Evolutionary conservation across 176 grass and related monocot species (phyloP).

Genomic region (Puya raimondii): DNA sequence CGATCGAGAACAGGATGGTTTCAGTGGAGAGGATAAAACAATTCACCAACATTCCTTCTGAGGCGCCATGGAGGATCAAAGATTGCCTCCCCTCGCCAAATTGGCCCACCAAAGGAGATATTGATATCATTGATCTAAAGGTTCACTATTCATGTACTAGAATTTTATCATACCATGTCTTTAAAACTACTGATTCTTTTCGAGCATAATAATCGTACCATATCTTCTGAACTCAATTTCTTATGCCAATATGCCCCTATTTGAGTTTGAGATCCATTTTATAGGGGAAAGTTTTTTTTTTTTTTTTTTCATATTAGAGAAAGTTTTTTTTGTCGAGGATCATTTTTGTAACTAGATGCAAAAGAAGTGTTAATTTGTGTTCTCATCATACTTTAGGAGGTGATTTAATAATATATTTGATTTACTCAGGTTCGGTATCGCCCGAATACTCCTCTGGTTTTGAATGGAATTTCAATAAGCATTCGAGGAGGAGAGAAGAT

Average conservation of each 20-base stretch:
- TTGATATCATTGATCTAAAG: conserved; percentile 30
- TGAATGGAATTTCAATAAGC: conserved; percentile 57
- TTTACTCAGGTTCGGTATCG: conserved; percentile 63
- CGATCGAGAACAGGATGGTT: conserved; percentile 36
- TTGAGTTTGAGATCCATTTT: too few relatives aligned
- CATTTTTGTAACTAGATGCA: too few relatives aligned
- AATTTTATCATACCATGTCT: background rate
- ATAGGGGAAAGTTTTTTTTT: background rate
- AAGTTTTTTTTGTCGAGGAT: too few relatives aligned
- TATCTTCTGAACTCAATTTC: too few relatives aligned
- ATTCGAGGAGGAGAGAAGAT: conserved; percentile 76
- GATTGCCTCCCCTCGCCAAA: conserved; percentile 6
- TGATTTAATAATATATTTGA: background rate
- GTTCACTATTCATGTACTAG: conserved; percentile 12
- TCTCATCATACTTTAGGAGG: too few relatives aligned
- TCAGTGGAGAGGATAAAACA: conserved; percentile 55
- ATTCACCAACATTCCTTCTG: conserved; percentile 29
- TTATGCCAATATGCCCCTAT: too few relatives aligned
- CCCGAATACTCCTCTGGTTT: conserved; percentile 61
- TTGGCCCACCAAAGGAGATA: conserved; percentile 39
- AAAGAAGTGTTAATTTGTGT: too few relatives aligned
- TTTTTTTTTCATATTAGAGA: too few relatives aligned
- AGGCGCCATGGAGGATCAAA: conserved; percentile 25
- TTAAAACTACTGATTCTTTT: too few relatives aligned
- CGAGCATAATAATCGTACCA: too few relatives aligned